Conservation (phyloP, 495 filamentous ascomycete genomes). For the Penicillium canariense region DNA sequence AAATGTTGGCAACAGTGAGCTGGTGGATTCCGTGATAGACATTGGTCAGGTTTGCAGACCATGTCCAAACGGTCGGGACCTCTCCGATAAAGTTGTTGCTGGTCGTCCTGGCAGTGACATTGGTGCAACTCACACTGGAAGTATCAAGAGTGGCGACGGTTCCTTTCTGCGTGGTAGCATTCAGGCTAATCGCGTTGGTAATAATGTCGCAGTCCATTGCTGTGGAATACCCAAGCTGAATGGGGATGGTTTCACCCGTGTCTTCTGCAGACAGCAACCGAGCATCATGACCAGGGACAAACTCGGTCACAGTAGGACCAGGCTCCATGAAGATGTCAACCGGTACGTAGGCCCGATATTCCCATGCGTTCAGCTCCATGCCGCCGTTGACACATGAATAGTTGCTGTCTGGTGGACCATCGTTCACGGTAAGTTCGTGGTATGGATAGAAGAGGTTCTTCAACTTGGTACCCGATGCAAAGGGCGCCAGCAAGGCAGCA, state of each 20-base stretch:
- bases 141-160: too few species aligned
- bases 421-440: slow-evolving; percentile 51
- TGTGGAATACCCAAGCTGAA: slow-evolving; percentile 59
- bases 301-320: slow-evolving; percentile 64
- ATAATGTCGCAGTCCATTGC: slow-evolving; percentile 67
- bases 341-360: slow-evolving; percentile 64
- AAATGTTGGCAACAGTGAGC: too few species aligned
- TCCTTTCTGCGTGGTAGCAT: too few species aligned
- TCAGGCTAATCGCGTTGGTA: too few species aligned
- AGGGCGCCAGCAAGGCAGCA: slow-evolving; percentile 44
- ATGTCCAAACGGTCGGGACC: too few species aligned
- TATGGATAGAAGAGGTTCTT: slow-evolving; percentile 66
- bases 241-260: slow-evolving; percentile 43
- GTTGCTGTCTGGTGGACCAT: too few species aligned
- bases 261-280: slow-evolving; percentile 53
- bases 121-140: too few species aligned
- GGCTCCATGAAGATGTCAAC: slow-evolving; percentile 48
- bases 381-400: slow-evolving; percentile 38
- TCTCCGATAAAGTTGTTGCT: too few species aligned
- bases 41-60: too few species aligned
- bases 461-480: slow-evolving; percentile 53
- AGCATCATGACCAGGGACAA: slow-evolving; percentile 62
- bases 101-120: too few species aligned
- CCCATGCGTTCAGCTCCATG: slow-evolving; percentile 51
- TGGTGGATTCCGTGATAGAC: slow-evolving; percentile 66